Percentiles rank a stretch among this genome's conserved stretches.
Conservation (phyloP, 2,329 filamentous ascomycete species). For the Monilinia fructicola region DNA sequence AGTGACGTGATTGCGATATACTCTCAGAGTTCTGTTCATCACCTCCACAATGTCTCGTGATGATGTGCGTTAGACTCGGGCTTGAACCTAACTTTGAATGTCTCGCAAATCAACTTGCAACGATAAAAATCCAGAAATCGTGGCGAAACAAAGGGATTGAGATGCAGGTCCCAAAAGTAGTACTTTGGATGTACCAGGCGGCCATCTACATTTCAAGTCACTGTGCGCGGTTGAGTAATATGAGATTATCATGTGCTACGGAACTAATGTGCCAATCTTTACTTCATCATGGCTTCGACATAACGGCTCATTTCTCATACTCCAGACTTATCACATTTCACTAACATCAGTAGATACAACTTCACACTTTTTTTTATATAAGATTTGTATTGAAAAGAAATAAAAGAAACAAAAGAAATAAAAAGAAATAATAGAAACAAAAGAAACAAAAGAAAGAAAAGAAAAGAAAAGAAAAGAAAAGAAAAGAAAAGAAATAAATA, state of each 20-base stretch:
- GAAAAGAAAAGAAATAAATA: not conserved
- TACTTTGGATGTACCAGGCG: too few relatives aligned
- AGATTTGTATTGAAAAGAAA: not conserved
- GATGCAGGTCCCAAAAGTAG: too few relatives aligned
- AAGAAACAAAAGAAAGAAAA: too few relatives aligned
- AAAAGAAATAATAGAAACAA: too few relatives aligned
- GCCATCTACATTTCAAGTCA: too few relatives aligned
- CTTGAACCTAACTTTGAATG: too few relatives aligned
- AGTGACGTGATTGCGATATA: not conserved
- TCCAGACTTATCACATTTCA: not conserved
- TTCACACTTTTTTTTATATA: not conserved
- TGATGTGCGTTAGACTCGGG: too few relatives aligned
- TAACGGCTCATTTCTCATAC: not conserved
- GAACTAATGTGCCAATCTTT: not conserved
- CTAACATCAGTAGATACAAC: not conserved
- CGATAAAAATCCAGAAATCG: too few relatives aligned
- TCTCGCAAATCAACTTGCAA: too few relatives aligned
- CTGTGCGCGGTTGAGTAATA: not conserved
- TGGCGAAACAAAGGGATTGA: too few relatives aligned
- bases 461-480: too few relatives aligned
- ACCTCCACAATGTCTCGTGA: not conserved
- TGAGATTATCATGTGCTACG: not conserved
- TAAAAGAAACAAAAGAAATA: too few relatives aligned
- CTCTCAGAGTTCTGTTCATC: not conserved
- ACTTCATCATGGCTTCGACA: not conserved